phyloP scores from a whole-genome alignment of 495 filamentous ascomycete genomes.

The Aspergillus kassunensis region DNA sequence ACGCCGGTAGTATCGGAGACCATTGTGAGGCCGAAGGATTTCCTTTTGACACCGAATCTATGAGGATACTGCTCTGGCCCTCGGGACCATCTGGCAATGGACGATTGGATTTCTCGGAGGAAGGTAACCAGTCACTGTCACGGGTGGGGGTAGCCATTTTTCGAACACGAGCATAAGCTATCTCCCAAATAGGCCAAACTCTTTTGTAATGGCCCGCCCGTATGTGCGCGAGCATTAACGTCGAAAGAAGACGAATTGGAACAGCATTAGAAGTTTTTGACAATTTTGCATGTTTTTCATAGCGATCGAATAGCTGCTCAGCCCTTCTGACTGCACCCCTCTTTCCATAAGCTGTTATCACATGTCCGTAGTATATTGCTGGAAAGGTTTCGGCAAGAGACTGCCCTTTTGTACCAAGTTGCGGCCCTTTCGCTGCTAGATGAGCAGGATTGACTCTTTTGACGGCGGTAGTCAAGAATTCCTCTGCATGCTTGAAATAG shows the following conservation, averaged over 20 bases:
- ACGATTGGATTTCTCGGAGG: background rate
- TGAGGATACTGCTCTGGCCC: background rate
- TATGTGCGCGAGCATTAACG: slow-evolving; percentile 61
- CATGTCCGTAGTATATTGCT: slow-evolving; percentile 50
- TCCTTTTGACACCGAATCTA: background rate
- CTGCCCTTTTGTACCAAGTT: slow-evolving; percentile 12
- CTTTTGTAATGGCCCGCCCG: slow-evolving; percentile 51
- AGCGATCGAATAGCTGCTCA: slow-evolving; percentile 54
- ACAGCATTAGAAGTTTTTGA: slow-evolving; percentile 25
- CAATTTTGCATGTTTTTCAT: slow-evolving; percentile 31
- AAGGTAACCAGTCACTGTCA: slow-evolving; percentile 18
- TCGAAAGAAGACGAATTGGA: slow-evolving; percentile 57
- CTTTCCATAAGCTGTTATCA: slow-evolving; percentile 60
- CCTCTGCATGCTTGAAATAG: slow-evolving; percentile 33
- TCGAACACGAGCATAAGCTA: slow-evolving; percentile 51
- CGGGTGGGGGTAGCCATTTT: slow-evolving; percentile 31
- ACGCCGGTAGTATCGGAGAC: slow-evolving; percentile 43
- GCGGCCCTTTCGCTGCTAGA: slow-evolving; percentile 23
- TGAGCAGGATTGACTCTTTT: slow-evolving; percentile 24
- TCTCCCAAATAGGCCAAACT: slow-evolving; percentile 62
- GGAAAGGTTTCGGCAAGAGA: slow-evolving; percentile 33
- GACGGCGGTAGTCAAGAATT: slow-evolving; percentile 31
- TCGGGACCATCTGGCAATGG: background rate
- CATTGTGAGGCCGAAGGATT: background rate
- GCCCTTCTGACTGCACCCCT: slow-evolving; percentile 51